Evolutionary conservation across 345 rosid genomes (phyloP), one percentile per base, ranked within the genome.

Genomic region (Trapa bicornis): DNA sequence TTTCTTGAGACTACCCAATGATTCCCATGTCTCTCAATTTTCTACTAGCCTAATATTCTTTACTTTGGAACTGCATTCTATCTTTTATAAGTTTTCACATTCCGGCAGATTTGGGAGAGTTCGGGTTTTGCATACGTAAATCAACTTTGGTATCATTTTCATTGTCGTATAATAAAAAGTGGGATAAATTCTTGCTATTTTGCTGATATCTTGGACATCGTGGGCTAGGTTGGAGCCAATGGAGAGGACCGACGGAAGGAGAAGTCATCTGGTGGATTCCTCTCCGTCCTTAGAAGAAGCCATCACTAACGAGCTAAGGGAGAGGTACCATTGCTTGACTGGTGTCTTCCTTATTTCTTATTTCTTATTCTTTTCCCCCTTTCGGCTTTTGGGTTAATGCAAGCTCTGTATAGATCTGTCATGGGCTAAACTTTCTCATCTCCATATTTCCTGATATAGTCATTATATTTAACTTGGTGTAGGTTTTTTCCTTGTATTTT

Each of bases 201-300:
- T n/a, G 60, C 60, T 54, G 35, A 3, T 13, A 50, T 50, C 54
- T 4, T 13, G n/a, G 22, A 13, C 35, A 54, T 54, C 6, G 6
- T 22, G 64, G 70, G 63, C 65, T 78, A 92, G 96, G 87, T 89
- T 54, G 94, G 82, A 68, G 89, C 77, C 10, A 89, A 80, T 47
- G 83, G 81, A 15, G 89, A 93, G 63, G 91, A 85, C 56, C 77
- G 85, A 38, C 86, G 81, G 42, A 89, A 86, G 79, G 92, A 84
- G 56, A 89, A 73, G 75, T 67, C 86, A 13, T 73, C 86, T 0
- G 96, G 96, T 1, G 93, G 97, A 5, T 85, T 93, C 71, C 74
- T 93, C 16, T 91, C 96, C 1, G 97, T 75, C 47, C 88, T 93
- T n/a, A 82, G 90, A 72, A 79, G 98, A 77, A 86, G 91, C 75